These are phyloP conservation scores for Lepidium africanum DNA, from an alignment of 345 rosid genomes.

Conservation along the genomic window DNA sequence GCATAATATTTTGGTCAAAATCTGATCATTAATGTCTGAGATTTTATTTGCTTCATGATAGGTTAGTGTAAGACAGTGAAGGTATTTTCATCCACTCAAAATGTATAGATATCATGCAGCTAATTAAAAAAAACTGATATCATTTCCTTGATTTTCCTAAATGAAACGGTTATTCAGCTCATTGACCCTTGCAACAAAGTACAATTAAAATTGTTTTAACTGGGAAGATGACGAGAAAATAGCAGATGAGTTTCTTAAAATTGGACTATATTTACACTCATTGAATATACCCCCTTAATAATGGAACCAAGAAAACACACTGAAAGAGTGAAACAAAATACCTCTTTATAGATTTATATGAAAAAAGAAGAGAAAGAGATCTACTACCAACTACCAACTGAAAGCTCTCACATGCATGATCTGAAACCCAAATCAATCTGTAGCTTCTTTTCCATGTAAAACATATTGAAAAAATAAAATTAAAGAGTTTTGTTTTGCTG, in stretches of 20 bases:
- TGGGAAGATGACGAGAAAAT: no score
- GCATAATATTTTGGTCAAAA: no score
- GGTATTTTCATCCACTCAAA: no score
- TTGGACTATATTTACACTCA: not conserved
- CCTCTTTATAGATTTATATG: not conserved
- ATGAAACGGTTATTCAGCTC: no score
- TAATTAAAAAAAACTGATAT: no score
- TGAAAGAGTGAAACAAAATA: slow-evolving; percentile 6
- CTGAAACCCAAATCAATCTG: not conserved
- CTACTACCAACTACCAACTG: not conserved
- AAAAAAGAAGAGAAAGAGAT: not conserved
- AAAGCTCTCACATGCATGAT: not conserved
- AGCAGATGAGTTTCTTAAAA: not conserved
- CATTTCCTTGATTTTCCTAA: no score
- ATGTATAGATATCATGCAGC: no score
- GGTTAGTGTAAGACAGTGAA: no score
- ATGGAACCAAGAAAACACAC: not conserved
- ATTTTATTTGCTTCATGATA: no score
- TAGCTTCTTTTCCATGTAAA: not conserved
- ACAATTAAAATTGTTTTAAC: no score
- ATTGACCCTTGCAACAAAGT: no score
- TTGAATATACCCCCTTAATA: not conserved
- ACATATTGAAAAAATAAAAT: not conserved
- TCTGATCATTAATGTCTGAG: no score
- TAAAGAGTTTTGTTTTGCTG: slow-evolving; percentile 1